Percentiles rank a stretch among this genome's conserved stretches.
These are phyloP conservation scores for Solanum peruvianum DNA, from an alignment of 257 asterid species.

Conservation along the genomic window DNA sequence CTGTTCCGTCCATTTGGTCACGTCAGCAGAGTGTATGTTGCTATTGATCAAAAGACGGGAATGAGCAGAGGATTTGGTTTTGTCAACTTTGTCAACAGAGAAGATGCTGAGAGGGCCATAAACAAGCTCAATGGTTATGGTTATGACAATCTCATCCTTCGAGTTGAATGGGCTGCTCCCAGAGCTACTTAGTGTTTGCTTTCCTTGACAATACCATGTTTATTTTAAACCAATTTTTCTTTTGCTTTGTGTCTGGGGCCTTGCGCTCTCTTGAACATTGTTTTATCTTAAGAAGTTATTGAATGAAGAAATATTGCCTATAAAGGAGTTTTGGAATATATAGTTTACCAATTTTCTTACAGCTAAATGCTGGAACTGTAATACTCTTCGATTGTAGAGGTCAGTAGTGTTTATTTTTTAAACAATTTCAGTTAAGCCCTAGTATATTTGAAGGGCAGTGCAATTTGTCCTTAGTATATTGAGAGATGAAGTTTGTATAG, in stretches of 20 bases:
- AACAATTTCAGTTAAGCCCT: background rate
- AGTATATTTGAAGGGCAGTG: background rate
- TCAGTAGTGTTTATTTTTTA: background rate
- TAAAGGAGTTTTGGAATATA: background rate
- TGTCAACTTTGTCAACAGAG: slow-evolving; percentile 76
- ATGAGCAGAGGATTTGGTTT: slow-evolving; percentile 85
- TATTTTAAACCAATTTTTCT: background rate
- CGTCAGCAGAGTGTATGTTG: slow-evolving; percentile 75
- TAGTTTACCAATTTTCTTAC: background rate
- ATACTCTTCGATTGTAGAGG: background rate
- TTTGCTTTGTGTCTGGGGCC: background rate
- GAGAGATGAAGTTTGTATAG: background rate
- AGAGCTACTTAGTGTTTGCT: slow-evolving; percentile 36
- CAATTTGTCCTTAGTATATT: background rate
- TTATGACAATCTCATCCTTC: slow-evolving; percentile 78
- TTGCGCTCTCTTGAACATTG: background rate
- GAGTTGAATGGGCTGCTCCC: slow-evolving; percentile 99
- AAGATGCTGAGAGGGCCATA: slow-evolving; percentile 91
- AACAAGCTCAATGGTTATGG: slow-evolving; percentile 88
- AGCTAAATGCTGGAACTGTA: background rate
- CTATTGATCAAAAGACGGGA: slow-evolving; percentile 75
- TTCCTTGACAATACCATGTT: background rate
- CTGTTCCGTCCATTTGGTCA: slow-evolving; percentile 82
- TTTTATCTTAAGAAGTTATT: background rate
- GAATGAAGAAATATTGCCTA: background rate